Conservation (phyloP, 2,329 filamentous ascomycete genomes). For the Colletotrichum zoysiae region DNA sequence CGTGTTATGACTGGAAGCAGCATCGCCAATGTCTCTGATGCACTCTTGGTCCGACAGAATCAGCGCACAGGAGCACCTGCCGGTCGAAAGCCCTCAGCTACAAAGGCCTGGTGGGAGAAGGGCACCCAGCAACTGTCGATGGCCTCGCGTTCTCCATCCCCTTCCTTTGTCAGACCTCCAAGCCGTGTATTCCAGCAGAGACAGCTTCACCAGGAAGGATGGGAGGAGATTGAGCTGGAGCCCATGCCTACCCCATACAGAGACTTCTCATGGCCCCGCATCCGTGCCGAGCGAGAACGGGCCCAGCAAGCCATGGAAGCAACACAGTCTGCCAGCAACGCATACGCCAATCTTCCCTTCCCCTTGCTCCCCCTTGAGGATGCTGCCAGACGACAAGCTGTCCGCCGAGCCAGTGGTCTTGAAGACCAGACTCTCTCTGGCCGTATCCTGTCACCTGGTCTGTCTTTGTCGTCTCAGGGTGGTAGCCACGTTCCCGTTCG, state of each 20-base stretch:
- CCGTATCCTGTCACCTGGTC: constrained; percentile 9
- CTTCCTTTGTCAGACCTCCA: constrained; percentile 15
- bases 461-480: constrained; percentile 17
- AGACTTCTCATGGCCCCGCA: constrained; percentile 1
- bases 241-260: constrained; percentile 1
- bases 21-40: constrained; percentile 42
- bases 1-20: constrained; percentile 42
- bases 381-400: constrained; percentile 33
- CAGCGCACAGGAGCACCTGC: background rate
- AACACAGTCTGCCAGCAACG: background rate
- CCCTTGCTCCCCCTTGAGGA: constrained; percentile 34
- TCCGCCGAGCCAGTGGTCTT: constrained; percentile 40
- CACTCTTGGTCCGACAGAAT: constrained; percentile 14
- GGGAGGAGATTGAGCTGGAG: constrained; percentile 32
- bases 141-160: constrained; percentile 1
- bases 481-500: constrained; percentile 9
- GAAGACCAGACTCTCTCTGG: constrained; percentile 42
- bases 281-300: constrained; percentile 2
- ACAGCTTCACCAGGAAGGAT: constrained; percentile 14
- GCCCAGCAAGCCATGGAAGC: background rate
- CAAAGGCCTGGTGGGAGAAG: constrained; percentile 30
- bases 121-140: background rate
- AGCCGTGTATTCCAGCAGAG: background rate
- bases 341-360: constrained; percentile 28
- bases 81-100: constrained; percentile 1